A percentile compares a stretch with the other conserved stretches of the same genome.
Conservation (phyloP, 305 asterid species). For the Fraxinus platypoda region DNA sequence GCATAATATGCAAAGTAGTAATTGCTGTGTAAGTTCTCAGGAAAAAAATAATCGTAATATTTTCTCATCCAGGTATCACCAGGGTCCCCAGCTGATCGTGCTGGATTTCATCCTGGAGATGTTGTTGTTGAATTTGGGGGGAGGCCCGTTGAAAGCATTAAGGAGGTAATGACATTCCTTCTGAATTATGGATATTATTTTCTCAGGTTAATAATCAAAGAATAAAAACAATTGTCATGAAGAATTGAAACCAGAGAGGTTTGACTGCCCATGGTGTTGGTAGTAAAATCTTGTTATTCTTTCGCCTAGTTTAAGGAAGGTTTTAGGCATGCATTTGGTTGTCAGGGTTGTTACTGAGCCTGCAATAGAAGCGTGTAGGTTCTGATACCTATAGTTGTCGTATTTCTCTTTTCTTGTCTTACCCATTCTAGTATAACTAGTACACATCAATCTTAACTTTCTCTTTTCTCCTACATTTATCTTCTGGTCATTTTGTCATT, state of each 20-base stretch:
- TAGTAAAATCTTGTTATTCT: background rate
- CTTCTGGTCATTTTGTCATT: background rate
- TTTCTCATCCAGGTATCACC: conserved; percentile 58
- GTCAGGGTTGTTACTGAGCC: background rate
- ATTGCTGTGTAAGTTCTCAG: background rate
- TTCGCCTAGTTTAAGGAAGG: background rate
- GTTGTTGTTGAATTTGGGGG: conserved; percentile 81
- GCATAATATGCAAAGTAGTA: background rate
- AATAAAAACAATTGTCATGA: background rate
- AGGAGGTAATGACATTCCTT: conserved; percentile 57
- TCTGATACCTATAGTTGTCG: background rate
- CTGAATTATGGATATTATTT: background rate
- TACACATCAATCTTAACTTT: background rate
- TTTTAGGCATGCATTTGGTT: background rate
- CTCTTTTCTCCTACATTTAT: background rate
- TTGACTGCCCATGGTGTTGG: background rate
- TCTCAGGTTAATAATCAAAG: background rate
- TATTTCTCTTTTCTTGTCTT: background rate
- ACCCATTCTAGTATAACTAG: background rate
- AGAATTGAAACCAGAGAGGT: background rate
- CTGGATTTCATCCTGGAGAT: conserved; percentile 88
- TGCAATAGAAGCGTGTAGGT: background rate
- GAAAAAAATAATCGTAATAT: conserved; percentile 2
- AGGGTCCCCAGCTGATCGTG: conserved; percentile 86
- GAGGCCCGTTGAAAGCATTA: conserved; percentile 55